Percentiles rank a stretch among this genome's conserved stretches.
phyloP scores from a whole-genome alignment of 2,329 filamentous ascomycete genomes.

The Monosporascus ibericus region DNA sequence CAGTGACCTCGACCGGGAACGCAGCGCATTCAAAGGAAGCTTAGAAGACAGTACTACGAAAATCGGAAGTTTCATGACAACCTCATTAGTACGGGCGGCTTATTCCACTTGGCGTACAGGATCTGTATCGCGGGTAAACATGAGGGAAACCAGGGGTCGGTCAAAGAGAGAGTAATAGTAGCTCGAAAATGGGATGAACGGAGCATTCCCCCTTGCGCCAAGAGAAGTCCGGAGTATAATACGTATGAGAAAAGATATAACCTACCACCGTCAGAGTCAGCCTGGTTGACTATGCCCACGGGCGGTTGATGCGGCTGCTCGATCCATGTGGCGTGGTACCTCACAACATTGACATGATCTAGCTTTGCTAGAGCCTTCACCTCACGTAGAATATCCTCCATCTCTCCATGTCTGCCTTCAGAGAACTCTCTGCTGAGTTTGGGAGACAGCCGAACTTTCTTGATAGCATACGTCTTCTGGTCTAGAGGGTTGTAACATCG shows the following conservation, averaged over 20 bases:
- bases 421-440: constrained; percentile 20
- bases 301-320: constrained; percentile 18
- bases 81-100: too few species aligned
- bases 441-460: constrained; percentile 23
- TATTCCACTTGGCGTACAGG: too few species aligned
- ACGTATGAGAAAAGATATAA: constrained; percentile 35
- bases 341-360: constrained; percentile 27
- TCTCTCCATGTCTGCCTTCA: constrained; percentile 23
- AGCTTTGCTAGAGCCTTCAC: constrained; percentile 25
- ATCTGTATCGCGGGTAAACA: too few species aligned
- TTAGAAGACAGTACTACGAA: too few species aligned
- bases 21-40: neutral
- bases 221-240: neutral
- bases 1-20: neutral
- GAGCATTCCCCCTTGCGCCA: neutral
- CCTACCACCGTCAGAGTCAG: constrained; percentile 26
- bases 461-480: constrained; percentile 25
- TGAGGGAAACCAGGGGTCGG: too few species aligned
- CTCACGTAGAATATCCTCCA: constrained; percentile 23
- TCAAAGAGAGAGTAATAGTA: too few species aligned
- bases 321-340: constrained; percentile 27
- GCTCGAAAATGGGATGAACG: too few species aligned
- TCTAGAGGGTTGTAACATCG: constrained; percentile 23
- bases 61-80: too few species aligned
- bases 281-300: constrained; percentile 24